phyloP scores from a whole-genome alignment of 306 rosid genomes.

The Chamaecrista fasciculata region DNA sequence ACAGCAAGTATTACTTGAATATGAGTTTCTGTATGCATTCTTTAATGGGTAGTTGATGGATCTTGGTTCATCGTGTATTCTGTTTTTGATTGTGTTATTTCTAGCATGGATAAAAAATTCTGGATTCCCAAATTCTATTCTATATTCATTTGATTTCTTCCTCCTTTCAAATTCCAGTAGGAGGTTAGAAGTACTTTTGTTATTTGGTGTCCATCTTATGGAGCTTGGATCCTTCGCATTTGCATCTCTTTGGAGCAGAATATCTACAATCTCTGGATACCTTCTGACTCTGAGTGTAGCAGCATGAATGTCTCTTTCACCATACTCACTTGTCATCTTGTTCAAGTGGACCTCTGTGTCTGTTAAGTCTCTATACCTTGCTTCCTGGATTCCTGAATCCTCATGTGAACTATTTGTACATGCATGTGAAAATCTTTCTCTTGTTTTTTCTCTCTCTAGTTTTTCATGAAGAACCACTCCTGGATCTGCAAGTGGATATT shows the following conservation, averaged over 20 bases:
- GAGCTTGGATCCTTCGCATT: constrained; percentile 34
- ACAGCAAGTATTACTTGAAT: constrained; percentile 25
- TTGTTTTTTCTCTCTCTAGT: constrained; percentile 26
- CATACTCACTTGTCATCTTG: constrained; percentile 33
- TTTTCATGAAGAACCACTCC: constrained; percentile 28
- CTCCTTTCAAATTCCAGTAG: constrained; percentile 31
- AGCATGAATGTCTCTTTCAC: constrained; percentile 39
- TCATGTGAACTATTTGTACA: constrained; percentile 23
- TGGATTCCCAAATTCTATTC: constrained; percentile 46
- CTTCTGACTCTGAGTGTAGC: constrained; percentile 31
- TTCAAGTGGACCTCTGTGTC: constrained; percentile 28
- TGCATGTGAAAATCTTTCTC: constrained; percentile 37
- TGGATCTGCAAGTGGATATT: constrained; percentile 31
- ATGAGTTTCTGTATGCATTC: constrained; percentile 27
- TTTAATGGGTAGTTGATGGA: constrained; percentile 31
- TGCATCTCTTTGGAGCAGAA: constrained; percentile 53
- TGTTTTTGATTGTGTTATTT: constrained; percentile 33
- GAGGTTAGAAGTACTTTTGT: constrained; percentile 38
- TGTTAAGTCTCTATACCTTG: constrained; percentile 17
- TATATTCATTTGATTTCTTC: constrained; percentile 49
- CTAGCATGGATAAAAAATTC: constrained; percentile 36
- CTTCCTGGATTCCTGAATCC: constrained; percentile 35
- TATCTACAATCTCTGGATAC: constrained; percentile 47
- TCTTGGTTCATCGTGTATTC: constrained; percentile 33
- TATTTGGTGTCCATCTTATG: constrained; percentile 46